A percentile compares a stretch with the other conserved stretches of the same genome.
These are phyloP conservation scores for Priceomyces fermenticarens DNA, from an alignment of 805 yeast genomes.

Conservation along the genomic window DNA sequence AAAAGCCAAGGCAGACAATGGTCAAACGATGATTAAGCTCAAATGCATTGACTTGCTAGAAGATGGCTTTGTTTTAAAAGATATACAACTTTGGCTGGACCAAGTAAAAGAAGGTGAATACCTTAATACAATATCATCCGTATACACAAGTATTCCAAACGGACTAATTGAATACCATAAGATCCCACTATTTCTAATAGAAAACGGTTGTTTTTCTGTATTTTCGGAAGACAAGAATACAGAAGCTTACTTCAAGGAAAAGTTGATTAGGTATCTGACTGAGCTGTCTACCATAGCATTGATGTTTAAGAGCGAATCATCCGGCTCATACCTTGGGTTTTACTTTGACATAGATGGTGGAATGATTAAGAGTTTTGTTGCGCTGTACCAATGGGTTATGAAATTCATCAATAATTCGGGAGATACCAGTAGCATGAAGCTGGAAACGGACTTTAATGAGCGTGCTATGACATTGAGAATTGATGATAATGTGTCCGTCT, in stretches of 20 bases:
- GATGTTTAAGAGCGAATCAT: conserved; percentile 11
- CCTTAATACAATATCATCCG: neutral
- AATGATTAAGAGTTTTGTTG: conserved; percentile 13
- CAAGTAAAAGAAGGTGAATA: neutral
- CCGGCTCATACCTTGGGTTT: conserved; percentile 17
- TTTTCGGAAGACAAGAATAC: conserved; percentile 18
- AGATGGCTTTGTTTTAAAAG: conserved; percentile 8
- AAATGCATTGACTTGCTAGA: too few relatives aligned
- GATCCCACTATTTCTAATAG: conserved; percentile 25
- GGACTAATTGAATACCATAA: conserved; percentile 13
- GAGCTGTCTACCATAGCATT: conserved; percentile 14
- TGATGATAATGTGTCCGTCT: conserved; percentile 19
- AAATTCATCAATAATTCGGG: conserved; percentile 3
- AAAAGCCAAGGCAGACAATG: neutral
- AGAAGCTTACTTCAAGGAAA: conserved; percentile 16
- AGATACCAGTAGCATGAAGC: too few relatives aligned
- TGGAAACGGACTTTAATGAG: too few relatives aligned
- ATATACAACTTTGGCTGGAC: conserved; percentile 21
- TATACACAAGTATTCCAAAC: conserved; percentile 5
- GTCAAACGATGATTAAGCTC: too few relatives aligned
- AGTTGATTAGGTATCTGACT: conserved; percentile 9
- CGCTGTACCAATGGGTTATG: conserved; percentile 17
- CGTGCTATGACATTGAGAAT: neutral
- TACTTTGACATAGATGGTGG: conserved; percentile 14
- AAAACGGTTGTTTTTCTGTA: conserved; percentile 16